These are phyloP conservation scores for Monilinia aucupariae DNA, from an alignment of 2,329 filamentous ascomycete genomes.

Conservation along the genomic window DNA sequence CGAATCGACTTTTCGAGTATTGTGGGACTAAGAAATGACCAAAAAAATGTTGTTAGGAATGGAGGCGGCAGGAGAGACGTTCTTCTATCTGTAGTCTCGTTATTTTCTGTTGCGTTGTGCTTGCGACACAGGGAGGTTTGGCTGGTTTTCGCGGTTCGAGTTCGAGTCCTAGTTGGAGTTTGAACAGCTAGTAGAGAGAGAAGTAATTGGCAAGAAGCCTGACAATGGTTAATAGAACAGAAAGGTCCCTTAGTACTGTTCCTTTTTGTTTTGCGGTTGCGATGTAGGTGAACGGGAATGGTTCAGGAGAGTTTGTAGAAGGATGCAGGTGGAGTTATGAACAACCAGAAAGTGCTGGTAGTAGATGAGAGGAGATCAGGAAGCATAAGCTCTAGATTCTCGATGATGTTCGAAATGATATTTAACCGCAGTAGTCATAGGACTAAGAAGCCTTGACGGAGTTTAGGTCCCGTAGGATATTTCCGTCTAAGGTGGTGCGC, in stretches of 20 bases:
- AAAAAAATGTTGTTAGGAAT: background rate
- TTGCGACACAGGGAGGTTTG: background rate
- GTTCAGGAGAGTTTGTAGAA: background rate
- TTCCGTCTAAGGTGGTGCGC: background rate
- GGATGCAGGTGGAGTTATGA: background rate
- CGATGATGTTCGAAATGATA: background rate
- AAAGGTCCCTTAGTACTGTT: background rate
- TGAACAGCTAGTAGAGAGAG: background rate
- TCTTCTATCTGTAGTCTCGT: background rate
- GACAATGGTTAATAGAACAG: background rate
- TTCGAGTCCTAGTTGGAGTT: background rate
- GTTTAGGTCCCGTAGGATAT: background rate
- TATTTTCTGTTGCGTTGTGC: background rate
- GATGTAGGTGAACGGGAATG: background rate
- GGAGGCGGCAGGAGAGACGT: background rate
- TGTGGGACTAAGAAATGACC: background rate
- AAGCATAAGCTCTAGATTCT: slow-evolving; percentile 9
- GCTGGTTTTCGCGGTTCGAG: background rate
- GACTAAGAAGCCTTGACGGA: background rate
- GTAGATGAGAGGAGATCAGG: background rate
- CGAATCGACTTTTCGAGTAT: slow-evolving; percentile 9
- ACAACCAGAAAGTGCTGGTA: slow-evolving; percentile 15
- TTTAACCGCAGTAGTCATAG: background rate
- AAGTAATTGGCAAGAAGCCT: background rate
- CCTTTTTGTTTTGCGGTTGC: background rate